Base-by-base conservation (phyloP, 495 filamentous ascomycete species). In the Penicillium desertorum region DNA sequence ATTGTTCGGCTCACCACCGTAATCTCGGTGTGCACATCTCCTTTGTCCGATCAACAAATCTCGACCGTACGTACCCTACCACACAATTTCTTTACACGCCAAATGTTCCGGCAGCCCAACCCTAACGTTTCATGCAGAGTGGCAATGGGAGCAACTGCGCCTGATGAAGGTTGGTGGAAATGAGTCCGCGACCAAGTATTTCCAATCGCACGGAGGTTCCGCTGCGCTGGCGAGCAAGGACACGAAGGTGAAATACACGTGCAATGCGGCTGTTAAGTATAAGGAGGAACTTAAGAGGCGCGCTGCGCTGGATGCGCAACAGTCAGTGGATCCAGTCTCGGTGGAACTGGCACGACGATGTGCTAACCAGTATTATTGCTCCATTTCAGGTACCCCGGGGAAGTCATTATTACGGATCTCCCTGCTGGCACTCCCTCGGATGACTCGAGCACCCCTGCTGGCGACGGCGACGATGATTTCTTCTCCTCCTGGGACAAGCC, bases 401-500 rank as follows among this genome's bases (percentile, higher is more conserved):
- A 96, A 76, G 91, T 96, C 22, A 83, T 89, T 43, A 86, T 97
- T 63, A 91, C 84, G 30, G 92, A 96, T 70, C 70, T 86, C 34
- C 82, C 79, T 57, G 84, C 83, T 46, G 78, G 80, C 30, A 79
- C 76, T 23, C 69, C 79, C 22, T 73, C 78, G 36, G 87, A 89
- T 58, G 84, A 82, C 61, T 79, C 85, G 1, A 80, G 76, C 64
- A 92, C 91, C 19, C 89, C 90, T 39, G 80, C 87, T 44, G 86
- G 81, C 51, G 93, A 98, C 57, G 74, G 79, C 23, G 91, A 88
- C 9, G 91, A 95, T 60, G 93, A 98, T 71, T 98, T 98, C 81
- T 98, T 98, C 79, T 96, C 93, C 9, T 96, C 91, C 0, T 98
- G 93, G 92, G 95, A 98, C 70, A 96, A 96, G 74, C 94, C 94